Evolutionary conservation across 208 protist species (phyloP).

Genomic region (Zelonia costaricensis): DNA sequence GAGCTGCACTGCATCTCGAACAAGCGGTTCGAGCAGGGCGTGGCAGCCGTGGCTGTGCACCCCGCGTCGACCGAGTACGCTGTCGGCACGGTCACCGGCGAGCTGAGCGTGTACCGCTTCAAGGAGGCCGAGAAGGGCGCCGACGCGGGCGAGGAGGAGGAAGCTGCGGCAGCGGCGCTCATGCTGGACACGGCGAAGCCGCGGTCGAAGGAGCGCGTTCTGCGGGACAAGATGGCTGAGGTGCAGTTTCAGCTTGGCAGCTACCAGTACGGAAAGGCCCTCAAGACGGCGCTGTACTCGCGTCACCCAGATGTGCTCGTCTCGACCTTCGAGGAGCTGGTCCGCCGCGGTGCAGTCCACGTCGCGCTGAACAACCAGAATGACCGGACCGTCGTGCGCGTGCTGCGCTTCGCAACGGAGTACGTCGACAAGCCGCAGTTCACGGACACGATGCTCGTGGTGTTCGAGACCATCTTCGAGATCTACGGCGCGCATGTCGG

Average conservation of each 20-base stretch:
- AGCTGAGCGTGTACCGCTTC: constrained; percentile 71
- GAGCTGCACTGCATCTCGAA: constrained; percentile 56
- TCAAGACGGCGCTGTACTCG: constrained; percentile 79
- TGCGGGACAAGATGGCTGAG: constrained; percentile 51
- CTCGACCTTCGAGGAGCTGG: constrained; percentile 85
- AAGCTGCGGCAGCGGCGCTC: constrained; percentile 15
- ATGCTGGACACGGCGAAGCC: constrained; percentile 24
- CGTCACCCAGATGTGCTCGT: constrained; percentile 72
- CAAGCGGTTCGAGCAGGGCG: constrained; percentile 62
- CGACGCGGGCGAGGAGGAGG: constrained; percentile 15
- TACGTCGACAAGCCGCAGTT: constrained; percentile 81
- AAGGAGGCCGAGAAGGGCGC: constrained; percentile 27
- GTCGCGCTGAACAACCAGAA: constrained; percentile 85
- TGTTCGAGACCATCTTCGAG: constrained; percentile 79
- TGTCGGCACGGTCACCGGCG: constrained; percentile 61
- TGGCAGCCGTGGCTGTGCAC: constrained; percentile 70
- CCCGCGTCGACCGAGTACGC: constrained; percentile 69
- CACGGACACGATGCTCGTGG: constrained; percentile 69
- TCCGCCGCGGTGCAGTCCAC: constrained; percentile 76
- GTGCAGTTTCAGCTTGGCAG: constrained; percentile 66
- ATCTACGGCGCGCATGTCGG: constrained; percentile 71
- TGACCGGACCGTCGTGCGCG: constrained; percentile 71
- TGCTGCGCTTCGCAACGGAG: constrained; percentile 76
- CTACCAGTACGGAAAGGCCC: constrained; percentile 78
- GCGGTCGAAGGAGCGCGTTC: constrained; percentile 34